A percentile compares a stretch with the other conserved stretches of the same genome.
Conservation (phyloP, 257 asterid genomes). For the Rehmannia glutinosa region DNA sequence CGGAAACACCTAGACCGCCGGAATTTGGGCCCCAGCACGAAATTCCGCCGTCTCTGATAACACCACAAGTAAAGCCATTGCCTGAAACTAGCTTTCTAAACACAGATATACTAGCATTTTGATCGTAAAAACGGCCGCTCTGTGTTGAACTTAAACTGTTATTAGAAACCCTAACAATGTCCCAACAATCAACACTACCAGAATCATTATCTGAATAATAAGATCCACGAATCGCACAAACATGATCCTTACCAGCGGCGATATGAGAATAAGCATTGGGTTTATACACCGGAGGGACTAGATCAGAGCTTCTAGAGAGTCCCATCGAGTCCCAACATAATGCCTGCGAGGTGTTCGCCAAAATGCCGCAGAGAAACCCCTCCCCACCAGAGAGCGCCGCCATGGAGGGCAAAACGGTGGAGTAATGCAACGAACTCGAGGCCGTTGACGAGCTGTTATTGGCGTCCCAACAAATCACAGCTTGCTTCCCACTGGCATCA, state of each 20-base stretch:
- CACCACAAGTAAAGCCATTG: slow-evolving; percentile 80
- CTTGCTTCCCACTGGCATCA: slow-evolving; percentile 92
- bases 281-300: slow-evolving; percentile 48
- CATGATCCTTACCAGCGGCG: slow-evolving; percentile 79
- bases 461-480: slow-evolving; percentile 84
- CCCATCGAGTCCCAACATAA: slow-evolving; percentile 65
- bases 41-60: slow-evolving; percentile 49
- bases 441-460: slow-evolving; percentile 32
- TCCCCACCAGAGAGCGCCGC: slow-evolving; percentile 81
- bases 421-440: slow-evolving; percentile 29
- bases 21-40: slow-evolving; percentile 83
- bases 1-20: slow-evolving; percentile 32
- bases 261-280: slow-evolving; percentile 58
- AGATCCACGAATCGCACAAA: slow-evolving; percentile 73
- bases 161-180: slow-evolving; percentile 36
- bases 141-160: slow-evolving; percentile 34
- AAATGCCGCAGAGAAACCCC: slow-evolving; percentile 82
- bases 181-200: slow-evolving; percentile 89
- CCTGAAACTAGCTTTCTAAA: slow-evolving; percentile 71
- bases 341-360: slow-evolving; percentile 67
- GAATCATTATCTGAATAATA: slow-evolving; percentile 56
- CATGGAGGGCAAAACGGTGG: slow-evolving; percentile 55
- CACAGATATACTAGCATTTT: slow-evolving; percentile 28
- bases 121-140: slow-evolving; percentile 46
- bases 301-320: slow-evolving; percentile 38